Evolutionary conservation across 768 basidiomycete species (phyloP), one percentile per base, ranked within the genome.

Genomic region (Xerocomellus amylosporus): DNA sequence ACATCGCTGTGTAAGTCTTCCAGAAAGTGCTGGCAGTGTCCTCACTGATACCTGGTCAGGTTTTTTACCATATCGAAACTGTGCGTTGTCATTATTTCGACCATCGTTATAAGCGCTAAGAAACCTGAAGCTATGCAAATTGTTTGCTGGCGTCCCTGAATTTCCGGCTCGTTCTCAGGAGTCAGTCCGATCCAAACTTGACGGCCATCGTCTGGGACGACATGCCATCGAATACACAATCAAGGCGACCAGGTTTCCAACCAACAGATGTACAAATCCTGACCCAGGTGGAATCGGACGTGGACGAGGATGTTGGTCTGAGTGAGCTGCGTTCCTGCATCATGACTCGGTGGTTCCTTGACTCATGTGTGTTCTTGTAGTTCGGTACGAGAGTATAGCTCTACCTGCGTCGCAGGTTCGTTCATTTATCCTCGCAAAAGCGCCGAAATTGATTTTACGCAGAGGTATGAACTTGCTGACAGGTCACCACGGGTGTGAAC

Each of bases 1-100:
- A 66, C 28, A 4, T 55, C 5, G 64, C 66, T 2, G 47, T 63
- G 65, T 66, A 51, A 46, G 64, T 58, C 24, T 24, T 20, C n/a
- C 22, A 0, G 6, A 8, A 39, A 13, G 24, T 24, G 20, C 5
- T 31, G 8, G 7, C 4, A 24, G 3, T 10, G 2, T 20, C 8
- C 1, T 37, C 14, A 19, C 26, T 46, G 41, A 55, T 4, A 26
- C 15, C 6, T 22, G 2, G 9, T 12, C 24, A 62, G 61, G 4
- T 62, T 58, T 43, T 61, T 43, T 26, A 36, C 24, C 10, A 38
- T 56, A 38, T 63, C 61, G 5, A 63, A 62, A 24, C 57, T 62
- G 60, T 62, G 20, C 1, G 61, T 22, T 12, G 4, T 22, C 9
- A 9, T 4, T 5, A 9, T 17, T 17, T 42, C 10, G 5, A 37